These are phyloP conservation scores for Mucor irregularis DNA, from an alignment of 371 early-diverging fungal genomes.

Conservation along the genomic window DNA sequence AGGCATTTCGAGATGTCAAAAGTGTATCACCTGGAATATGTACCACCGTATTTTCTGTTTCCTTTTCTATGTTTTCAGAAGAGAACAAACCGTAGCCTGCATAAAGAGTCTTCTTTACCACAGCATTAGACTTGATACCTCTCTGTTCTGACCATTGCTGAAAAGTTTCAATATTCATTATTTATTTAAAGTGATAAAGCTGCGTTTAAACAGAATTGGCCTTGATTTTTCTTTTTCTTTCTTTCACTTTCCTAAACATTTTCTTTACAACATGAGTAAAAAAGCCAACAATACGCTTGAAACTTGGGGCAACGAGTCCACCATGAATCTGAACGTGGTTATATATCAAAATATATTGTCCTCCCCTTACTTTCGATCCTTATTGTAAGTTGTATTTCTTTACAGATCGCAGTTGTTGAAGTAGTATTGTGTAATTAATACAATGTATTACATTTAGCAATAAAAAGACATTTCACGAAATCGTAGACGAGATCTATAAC, in stretches of 20 bases:
- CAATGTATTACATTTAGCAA: slow-evolving; percentile 43
- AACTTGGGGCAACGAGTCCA: slow-evolving; percentile 77
- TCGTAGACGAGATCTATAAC: slow-evolving; percentile 80
- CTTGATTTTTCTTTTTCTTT: background rate
- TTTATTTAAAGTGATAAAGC: background rate
- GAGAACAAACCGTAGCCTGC: slow-evolving; percentile 41
- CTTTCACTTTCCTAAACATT: background rate
- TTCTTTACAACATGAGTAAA: slow-evolving; percentile 21
- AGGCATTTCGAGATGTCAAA: slow-evolving; percentile 23
- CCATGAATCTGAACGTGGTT: slow-evolving; percentile 85
- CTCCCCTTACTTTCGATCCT: slow-evolving; percentile 69
- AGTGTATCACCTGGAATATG: slow-evolving; percentile 37
- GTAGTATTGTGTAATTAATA: too few species aligned
- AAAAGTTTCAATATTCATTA: slow-evolving; percentile 1
- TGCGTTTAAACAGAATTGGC: background rate
- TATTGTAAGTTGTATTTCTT: slow-evolving; percentile 55
- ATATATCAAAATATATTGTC: slow-evolving; percentile 71
- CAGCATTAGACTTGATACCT: background rate
- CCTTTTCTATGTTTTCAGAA: background rate
- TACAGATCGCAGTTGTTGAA: too few species aligned
- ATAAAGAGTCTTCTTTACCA: background rate
- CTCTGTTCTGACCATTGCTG: background rate
- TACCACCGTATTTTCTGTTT: slow-evolving; percentile 8
- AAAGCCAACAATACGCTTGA: slow-evolving; percentile 60
- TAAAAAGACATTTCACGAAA: slow-evolving; percentile 79